Base-by-base conservation (phyloP, 192 early-diverging fungal species). In the Coemansia sp. region DNA sequence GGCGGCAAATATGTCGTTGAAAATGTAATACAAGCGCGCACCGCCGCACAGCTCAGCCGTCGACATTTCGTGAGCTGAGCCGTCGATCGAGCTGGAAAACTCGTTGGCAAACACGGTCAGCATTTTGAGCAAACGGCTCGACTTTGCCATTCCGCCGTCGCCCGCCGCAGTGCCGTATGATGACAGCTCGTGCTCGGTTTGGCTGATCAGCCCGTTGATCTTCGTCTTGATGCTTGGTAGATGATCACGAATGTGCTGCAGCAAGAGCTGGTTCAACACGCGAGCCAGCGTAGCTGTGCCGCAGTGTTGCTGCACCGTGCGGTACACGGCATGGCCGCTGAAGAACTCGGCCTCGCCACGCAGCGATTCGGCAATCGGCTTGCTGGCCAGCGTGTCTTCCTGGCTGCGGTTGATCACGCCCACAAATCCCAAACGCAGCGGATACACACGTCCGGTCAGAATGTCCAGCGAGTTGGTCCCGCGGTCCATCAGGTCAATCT, bases 401-500 rank as follows among this genome's bases (percentile, higher is more conserved):
- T 93, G 91, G 75, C 89, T 90, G 60, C 90, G 87, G 69, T 93
- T 93, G 14, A 93, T 87, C 15, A 90, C 85, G 56, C 91, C 91
- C 57, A 93, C 86, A 70, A 93, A 93, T 1, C 91, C 91, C 25
- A 93, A 75, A 43, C 90, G 90, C 49, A 93, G 66, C 14, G 89
- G 90, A 39, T 89, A 89, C 3, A 90, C 87, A 35, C 88, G 78
- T 29, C 91, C 91, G 0, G 89, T 84, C 22, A 93, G 84, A 37
- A 90, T 88, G 48, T 93, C 91, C 29, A 93, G 73, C 37, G 91
- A 89, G 59, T 90, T 89, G 39, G 90, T 93, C 54, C 91, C 91
- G 49, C 86, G 85, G 65, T 93, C 91, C 91, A 93, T 93, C 63
- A 93, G 67, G 79, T 93, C 91, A 57, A 93, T 82, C 76, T 93